Conservation (phyloP, 1,284 basidiomycete species). For the Apiotrichum montevideense region DNA sequence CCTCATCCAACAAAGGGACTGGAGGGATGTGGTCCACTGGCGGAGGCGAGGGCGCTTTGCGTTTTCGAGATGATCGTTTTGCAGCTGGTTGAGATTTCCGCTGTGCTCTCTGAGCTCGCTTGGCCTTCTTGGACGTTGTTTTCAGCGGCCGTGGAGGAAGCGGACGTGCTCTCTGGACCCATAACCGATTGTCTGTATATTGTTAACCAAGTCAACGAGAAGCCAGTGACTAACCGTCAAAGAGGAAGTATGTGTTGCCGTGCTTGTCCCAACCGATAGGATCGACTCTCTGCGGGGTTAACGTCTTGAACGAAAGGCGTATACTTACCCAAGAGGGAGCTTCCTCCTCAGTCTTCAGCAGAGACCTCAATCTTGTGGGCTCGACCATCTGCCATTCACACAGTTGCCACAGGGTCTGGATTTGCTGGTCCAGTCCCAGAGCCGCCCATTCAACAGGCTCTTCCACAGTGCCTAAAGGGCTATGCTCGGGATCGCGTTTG, state of each 20-base stretch:
- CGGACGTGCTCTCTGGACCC: slow-evolving; percentile 50
- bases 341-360: slow-evolving; percentile 50
- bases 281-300: slow-evolving; percentile 47
- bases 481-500: slow-evolving; percentile 35
- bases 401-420: slow-evolving; percentile 47
- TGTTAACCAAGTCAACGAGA: neutral
- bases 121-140: slow-evolving; percentile 35
- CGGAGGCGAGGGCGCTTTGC: neutral
- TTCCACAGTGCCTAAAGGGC: slow-evolving; percentile 38
- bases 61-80: slow-evolving; percentile 27
- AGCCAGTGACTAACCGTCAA: slow-evolving; percentile 46
- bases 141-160: slow-evolving; percentile 27
- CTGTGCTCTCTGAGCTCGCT: slow-evolving; percentile 21
- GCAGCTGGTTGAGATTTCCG: slow-evolving; percentile 4
- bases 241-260: slow-evolving; percentile 53
- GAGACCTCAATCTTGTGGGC: slow-evolving; percentile 50
- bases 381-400: slow-evolving; percentile 55
- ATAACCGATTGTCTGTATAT: slow-evolving; percentile 51
- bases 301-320: neutral
- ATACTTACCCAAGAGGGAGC: slow-evolving; percentile 48
- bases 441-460: slow-evolving; percentile 48
- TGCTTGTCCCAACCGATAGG: slow-evolving; percentile 52
- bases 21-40: slow-evolving; percentile 16
- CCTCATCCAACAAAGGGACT: neutral
- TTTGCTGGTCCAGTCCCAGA: slow-evolving; percentile 49